phyloP scores from a whole-genome alignment of 805 yeast species.

The Candida pini region DNA sequence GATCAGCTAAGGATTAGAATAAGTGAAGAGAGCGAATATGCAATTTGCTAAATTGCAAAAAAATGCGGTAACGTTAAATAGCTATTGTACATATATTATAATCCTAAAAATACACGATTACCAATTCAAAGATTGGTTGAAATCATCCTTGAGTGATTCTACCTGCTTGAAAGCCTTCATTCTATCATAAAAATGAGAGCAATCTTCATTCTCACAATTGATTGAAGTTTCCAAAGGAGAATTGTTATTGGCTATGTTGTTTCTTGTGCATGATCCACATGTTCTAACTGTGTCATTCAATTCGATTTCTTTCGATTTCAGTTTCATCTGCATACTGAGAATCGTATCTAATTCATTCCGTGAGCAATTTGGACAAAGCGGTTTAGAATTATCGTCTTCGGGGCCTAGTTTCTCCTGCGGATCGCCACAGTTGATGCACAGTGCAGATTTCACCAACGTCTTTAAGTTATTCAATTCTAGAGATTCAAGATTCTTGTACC shows the following conservation, averaged over 20 bases:
- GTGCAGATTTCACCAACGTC: slow-evolving; percentile 20
- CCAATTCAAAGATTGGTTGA: slow-evolving; percentile 19
- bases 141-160: slow-evolving; percentile 2
- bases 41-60: slow-evolving; percentile 9
- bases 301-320: slow-evolving; percentile 24
- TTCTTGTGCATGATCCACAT: slow-evolving; percentile 34
- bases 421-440: too few relatives aligned
- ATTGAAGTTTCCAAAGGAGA: slow-evolving; percentile 26
- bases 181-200: slow-evolving; percentile 55
- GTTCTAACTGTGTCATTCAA: slow-evolving; percentile 25
- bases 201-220: slow-evolving; percentile 57
- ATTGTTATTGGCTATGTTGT: slow-evolving; percentile 9
- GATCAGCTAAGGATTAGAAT: slow-evolving; percentile 26
- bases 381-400: not conserved
- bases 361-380: slow-evolving; percentile 32
- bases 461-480: slow-evolving; percentile 4
- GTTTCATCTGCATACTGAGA: slow-evolving; percentile 24
- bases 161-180: slow-evolving; percentile 34
- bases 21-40: slow-evolving; percentile 22
- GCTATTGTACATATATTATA: not conserved
- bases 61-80: not conserved
- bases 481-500: slow-evolving; percentile 9
- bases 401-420: too few relatives aligned
- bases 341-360: slow-evolving; percentile 32
- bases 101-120: too few relatives aligned